Base-by-base conservation (phyloP, 805 yeast genomes). In the Metschnikowia hibisci region DNA sequence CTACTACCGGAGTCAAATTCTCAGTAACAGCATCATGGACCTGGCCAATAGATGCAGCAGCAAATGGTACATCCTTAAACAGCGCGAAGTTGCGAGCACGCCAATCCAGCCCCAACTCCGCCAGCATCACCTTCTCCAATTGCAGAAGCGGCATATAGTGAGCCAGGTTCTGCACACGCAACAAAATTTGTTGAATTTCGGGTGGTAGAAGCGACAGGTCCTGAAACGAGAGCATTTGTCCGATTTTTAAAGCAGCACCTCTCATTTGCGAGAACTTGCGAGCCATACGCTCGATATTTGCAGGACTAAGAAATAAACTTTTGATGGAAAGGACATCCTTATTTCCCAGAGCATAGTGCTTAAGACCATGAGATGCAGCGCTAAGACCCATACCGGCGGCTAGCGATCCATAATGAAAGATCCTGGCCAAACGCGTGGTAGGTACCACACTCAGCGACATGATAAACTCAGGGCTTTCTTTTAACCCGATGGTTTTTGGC, bases 11-110 rank as follows among this genome's bases (percentile, higher is more conserved):
- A 18, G 80, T 80, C 31, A 81, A 77, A 43, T 77, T 81, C 37
- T 71, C 76, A 12, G 88, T 71, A 15, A 77, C 80, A 1, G 96
- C 99, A 29, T 72, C 75, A 63, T 93, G 99, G 6, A 93, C 98
- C 64, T 93, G 98, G 2, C 98, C 97, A 51, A 93, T 93, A 4
- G 96, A 88, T 0, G 99, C 96, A 2, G 99, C 97, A 0, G 98
- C 98, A 43, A 93, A 79, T 4, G 99, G 99, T 16, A 84, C 73
- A 51, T 87, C 93, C 44, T 88, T 87, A 62, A 93, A 93, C 2
- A 78, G 67, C 9, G 82, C 66, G 60, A 87, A 93, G 38, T 69
- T 60, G 29, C 81, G 73, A 4, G 67, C 59, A 48, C 86, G 76
- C 99, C 99, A 93, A 46, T 78, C 71, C 7, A 66, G 69, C 11